A percentile compares a stretch with the other conserved stretches of the same genome.
Evolutionary conservation across 225 moss, liverwort and hornwort genomes (phyloP).

Genomic region (Thuidium tamariscinum): DNA sequence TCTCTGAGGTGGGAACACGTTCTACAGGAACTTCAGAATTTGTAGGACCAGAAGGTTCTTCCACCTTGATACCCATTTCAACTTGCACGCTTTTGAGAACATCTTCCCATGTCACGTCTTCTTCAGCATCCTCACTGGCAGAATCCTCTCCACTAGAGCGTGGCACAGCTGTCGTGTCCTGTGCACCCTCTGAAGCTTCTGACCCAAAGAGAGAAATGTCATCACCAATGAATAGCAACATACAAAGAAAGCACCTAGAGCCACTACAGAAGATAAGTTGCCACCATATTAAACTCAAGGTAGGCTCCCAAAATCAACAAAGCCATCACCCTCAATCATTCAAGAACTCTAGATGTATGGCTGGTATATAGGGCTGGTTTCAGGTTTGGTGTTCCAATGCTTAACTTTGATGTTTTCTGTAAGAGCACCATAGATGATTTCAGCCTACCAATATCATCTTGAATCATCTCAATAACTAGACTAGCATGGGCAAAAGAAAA

Average conservation of each 20-base stretch:
- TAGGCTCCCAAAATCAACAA: not conserved
- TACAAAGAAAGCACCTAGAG: not conserved
- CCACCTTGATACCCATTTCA: slow-evolving; percentile 55
- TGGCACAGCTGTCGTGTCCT: not conserved
- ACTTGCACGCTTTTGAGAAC: slow-evolving; percentile 68
- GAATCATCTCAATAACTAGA: not conserved
- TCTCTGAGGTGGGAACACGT: not conserved
- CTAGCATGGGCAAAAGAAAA: not conserved
- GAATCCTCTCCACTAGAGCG: slow-evolving; percentile 8
- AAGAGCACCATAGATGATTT: not conserved
- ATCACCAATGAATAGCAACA: not conserved
- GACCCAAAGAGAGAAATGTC: not conserved
- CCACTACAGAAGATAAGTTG: not conserved
- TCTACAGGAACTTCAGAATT: not conserved
- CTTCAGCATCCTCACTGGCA: slow-evolving; percentile 34
- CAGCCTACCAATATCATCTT: not conserved
- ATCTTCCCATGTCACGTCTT: slow-evolving; percentile 84
- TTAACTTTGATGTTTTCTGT: not conserved
- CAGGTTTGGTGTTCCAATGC: not conserved
- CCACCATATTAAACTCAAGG: not conserved
- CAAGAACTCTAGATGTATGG: not conserved
- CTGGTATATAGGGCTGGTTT: not conserved
- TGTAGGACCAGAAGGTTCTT: not conserved
- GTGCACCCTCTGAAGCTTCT: slow-evolving; percentile 1
- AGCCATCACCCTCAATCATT: not conserved